Evolutionary conservation across 164 flowering plant genomes (phyloP), one percentile per base, ranked within the genome.

Genomic region (Amborella trichopoda): DNA sequence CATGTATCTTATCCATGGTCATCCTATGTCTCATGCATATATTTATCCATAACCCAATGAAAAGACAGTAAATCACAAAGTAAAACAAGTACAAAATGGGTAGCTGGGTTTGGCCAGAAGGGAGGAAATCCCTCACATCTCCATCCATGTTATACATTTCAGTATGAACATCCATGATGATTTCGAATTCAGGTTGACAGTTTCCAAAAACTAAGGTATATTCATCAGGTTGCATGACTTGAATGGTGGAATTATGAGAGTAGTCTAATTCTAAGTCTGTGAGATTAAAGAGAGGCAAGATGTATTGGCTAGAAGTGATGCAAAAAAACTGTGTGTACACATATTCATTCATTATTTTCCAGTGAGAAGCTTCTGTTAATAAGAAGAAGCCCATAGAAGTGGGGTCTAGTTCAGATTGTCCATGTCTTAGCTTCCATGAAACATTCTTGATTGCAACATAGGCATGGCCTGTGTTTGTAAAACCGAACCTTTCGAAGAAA

Each of bases 321-420:
- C 77, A 72, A 37, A 61, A 66, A 23, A 10, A 26, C 0, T 48
- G 47, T 1, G 40, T 14, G 23, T 66, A 51, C 11, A 40, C 54
- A 0, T 64, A 63, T 23, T 69, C 71, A 23, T 66, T 68, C 3
- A 69, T 14, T 14, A 72, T 60, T 16, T 22, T 26, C 0, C 48
- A 25, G 25, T 55, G 58, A 3, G 70, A 53, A 0, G 42, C 34
- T 10, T 67, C 64, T 13, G 53, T 40, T 3, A 62, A 54, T 0
- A 72, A 54, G 58, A 68, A 66, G 58, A 72, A 72, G 19, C 74
- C 77, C 71, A 72, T 58, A 11, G 56, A 44, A 13, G 72, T 62
- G 10, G 64, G 62, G 22, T 56, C 40, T 1, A 67, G 41, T 26
- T 56, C 26, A 6, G 44, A 11, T 6, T 55, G 53, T 18, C n/a